phyloP scores from a whole-genome alignment of 768 basidiomycete genomes.

The Vishniacozyma victoriae region DNA sequence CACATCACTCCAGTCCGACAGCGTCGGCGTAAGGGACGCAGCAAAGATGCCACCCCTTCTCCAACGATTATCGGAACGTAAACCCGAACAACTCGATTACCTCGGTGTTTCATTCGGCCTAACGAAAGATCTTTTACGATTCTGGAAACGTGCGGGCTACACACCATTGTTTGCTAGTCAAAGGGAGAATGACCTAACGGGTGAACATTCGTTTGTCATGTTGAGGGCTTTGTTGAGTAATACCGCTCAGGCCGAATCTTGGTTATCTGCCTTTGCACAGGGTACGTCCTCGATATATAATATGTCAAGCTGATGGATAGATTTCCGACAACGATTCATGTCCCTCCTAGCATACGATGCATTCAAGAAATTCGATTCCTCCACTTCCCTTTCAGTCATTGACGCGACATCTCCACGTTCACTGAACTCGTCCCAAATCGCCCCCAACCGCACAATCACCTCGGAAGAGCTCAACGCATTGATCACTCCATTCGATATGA shows the following conservation, averaged over 20 bases:
- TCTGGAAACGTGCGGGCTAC: constrained; percentile 94
- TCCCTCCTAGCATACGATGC: constrained; percentile 77
- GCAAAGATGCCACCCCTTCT: constrained; percentile 85
- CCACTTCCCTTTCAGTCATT: constrained; percentile 77
- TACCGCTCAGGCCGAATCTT: constrained; percentile 63
- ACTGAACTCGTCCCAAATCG: neutral
- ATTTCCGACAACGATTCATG: constrained; percentile 87
- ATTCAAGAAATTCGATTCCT: constrained; percentile 86
- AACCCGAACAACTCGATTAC: constrained; percentile 86
- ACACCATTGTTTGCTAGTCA: constrained; percentile 89
- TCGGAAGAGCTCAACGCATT: constrained; percentile 58
- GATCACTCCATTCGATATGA: constrained; percentile 87
- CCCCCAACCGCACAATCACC: constrained; percentile 40
- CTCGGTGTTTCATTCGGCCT: constrained; percentile 94
- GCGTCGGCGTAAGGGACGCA: constrained; percentile 62
- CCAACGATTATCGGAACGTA: constrained; percentile 79
- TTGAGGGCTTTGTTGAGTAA: constrained; percentile 62
- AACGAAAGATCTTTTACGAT: constrained; percentile 76
- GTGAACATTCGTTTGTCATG: constrained; percentile 96
- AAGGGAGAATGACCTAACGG: constrained; percentile 88
- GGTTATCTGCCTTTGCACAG: constrained; percentile 77
- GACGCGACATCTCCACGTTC: constrained; percentile 58
- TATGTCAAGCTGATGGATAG: constrained; percentile 48
- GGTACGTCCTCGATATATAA: constrained; percentile 25
- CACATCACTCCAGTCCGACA: constrained; percentile 67